These are phyloP conservation scores for Aspergillus fructus DNA, from an alignment of 2,329 filamentous ascomycete genomes.

Conservation along the genomic window DNA sequence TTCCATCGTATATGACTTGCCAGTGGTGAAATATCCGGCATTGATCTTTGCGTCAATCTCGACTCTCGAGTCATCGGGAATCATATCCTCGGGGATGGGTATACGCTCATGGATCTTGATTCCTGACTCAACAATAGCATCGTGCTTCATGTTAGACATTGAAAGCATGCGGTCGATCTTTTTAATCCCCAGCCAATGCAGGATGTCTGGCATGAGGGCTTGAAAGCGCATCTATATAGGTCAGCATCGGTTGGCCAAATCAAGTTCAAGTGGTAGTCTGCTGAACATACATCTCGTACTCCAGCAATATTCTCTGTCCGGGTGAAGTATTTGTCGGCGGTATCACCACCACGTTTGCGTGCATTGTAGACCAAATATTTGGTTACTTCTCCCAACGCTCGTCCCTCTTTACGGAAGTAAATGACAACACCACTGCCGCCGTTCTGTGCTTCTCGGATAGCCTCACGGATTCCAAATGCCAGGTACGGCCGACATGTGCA, in stretches of 20 bases:
- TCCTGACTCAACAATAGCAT: constrained; percentile 52
- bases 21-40: constrained; percentile 82
- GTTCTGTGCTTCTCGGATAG: constrained; percentile 93
- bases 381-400: constrained; percentile 91
- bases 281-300: constrained; percentile 63
- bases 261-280: no score
- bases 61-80: constrained; percentile 91
- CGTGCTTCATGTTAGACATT: constrained; percentile 78
- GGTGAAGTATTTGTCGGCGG: constrained; percentile 70
- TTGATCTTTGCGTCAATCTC: constrained; percentile 99
- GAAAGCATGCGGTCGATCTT: constrained; percentile 98
- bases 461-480: constrained; percentile 95
- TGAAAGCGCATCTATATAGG: constrained; percentile 83
- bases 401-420: constrained; percentile 97
- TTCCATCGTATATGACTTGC: constrained; percentile 82
- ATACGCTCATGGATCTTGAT: constrained; percentile 82
- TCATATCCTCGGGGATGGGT: constrained; percentile 89
- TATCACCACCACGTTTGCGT: constrained; percentile 43
- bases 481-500: constrained; percentile 92
- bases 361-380: constrained; percentile 72
- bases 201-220: constrained; percentile 94
- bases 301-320: constrained; percentile 98
- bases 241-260: constrained; percentile 11
- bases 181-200: constrained; percentile 97
- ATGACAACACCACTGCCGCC: constrained; percentile 94